Base-by-base conservation (phyloP, 768 basidiomycete species). In the Phaeolepiota aurea region DNA sequence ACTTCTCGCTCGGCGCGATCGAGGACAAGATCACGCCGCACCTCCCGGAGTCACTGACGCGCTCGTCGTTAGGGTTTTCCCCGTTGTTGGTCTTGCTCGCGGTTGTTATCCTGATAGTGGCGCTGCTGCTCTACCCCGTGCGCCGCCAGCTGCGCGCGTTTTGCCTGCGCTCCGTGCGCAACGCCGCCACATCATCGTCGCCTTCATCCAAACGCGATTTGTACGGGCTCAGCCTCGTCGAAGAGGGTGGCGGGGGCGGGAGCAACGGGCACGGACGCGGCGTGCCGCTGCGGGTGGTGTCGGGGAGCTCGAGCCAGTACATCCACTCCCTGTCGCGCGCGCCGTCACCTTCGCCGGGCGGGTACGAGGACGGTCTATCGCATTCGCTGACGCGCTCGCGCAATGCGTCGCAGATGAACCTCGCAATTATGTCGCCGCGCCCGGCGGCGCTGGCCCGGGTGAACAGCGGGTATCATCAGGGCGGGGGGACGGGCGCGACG, bases 11-110 rank as follows among this genome's bases (percentile, higher is more conserved):
- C 14, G 71, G 74, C 34, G 70, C 64, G 10, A 63, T 86, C 32
- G 84, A 87, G 53, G 72, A 82, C 51, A 66, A 58, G 28, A 61
- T 88, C 31, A 71, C 76, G 18, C 71, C 77, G n/a, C 82, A 81
- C 52, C 62, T 89, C 15, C 84, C 84, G 7, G 51, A 71, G 10
- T 75, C 72, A 7, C 61, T 89, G 16, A 76, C 72, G 5, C 67
- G 82, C 20, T 62, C 71, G 20, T 76, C 81, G 1, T 72, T 88
- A 20, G 84, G 85, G 0, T 86, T 87, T 56, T 84, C 86, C 3
- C 77, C 77, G 5, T 65, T 83, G 15, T 54, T 76, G n/a, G 61
- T 82, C 49, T 46, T 85, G 5, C 66, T 82, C 50, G 44, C 69
- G 12, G 45, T 69, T 42, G 45, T 74, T 16, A 48, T 76, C 19